phyloP scores from a whole-genome alignment of 2,329 filamentous ascomycete species.

The Colletotrichum tropicale region DNA sequence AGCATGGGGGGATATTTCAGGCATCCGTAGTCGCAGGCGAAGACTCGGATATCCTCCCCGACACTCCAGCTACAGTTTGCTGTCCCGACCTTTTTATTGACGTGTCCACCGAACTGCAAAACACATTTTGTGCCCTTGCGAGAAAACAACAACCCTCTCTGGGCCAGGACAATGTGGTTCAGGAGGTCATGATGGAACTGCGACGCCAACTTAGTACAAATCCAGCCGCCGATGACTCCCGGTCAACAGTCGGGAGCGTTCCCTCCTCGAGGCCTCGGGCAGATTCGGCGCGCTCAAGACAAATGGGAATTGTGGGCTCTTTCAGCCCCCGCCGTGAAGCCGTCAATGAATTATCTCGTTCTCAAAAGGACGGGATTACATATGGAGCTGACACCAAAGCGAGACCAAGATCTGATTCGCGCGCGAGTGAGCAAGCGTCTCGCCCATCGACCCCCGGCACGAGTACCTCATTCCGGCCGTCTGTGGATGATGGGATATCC shows the following conservation, averaged over 20 bases:
- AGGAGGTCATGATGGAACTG: constrained; percentile 45
- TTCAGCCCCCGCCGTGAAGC: constrained; percentile 13
- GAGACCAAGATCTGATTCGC: constrained; percentile 12
- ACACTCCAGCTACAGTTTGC: constrained; percentile 43
- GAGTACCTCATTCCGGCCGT: not conserved
- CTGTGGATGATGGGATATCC: constrained; percentile 55
- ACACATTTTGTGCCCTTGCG: constrained; percentile 54
- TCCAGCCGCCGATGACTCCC: not conserved
- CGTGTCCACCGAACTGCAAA: constrained; percentile 50
- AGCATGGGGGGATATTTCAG: constrained; percentile 44
- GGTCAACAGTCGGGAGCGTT: not conserved
- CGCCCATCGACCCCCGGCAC: constrained; percentile 4
- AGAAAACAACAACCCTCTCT: constrained; percentile 44
- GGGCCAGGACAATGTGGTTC: constrained; percentile 47
- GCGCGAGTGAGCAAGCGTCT: constrained; percentile 9
- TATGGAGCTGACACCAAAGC: not conserved
- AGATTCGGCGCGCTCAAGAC: constrained; percentile 15
- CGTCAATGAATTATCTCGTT: not conserved
- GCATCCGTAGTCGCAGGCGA: constrained; percentile 32
- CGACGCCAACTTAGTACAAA: not conserved
- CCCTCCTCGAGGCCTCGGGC: not conserved
- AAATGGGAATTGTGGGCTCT: constrained; percentile 14
- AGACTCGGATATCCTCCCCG: constrained; percentile 31
- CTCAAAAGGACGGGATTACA: not conserved
- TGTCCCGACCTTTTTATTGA: constrained; percentile 54